Percentiles rank a stretch among this genome's conserved stretches.
Conservation (phyloP, 257 asterid genomes). For the Schizonepeta tenuifolia region DNA sequence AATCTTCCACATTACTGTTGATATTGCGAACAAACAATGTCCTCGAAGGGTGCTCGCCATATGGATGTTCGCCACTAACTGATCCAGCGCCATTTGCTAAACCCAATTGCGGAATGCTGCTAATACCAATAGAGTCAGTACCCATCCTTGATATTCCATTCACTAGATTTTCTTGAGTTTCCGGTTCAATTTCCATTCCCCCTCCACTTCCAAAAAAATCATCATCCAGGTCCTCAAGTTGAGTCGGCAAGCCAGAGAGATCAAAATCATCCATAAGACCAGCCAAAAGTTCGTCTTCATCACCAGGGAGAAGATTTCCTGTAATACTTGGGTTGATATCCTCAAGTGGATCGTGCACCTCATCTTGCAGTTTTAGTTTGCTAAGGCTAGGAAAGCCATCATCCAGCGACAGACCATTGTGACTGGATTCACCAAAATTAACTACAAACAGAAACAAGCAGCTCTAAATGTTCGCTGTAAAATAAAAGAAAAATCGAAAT, state of each 20-base stretch:
- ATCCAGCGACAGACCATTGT: slow-evolving; percentile 46
- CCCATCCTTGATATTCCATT: slow-evolving; percentile 61
- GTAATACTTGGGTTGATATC: slow-evolving; percentile 47
- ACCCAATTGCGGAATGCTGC: slow-evolving; percentile 46
- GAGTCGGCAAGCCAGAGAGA: slow-evolving; percentile 85
- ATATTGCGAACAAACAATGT: slow-evolving; percentile 93
- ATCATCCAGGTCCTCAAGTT: slow-evolving; percentile 90
- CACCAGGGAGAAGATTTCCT: slow-evolving; percentile 80
- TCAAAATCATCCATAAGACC: slow-evolving; percentile 91
- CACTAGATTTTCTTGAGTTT: slow-evolving; percentile 50
- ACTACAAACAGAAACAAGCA: slow-evolving; percentile 49
- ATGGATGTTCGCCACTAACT: slow-evolving; percentile 92
- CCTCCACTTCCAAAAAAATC: slow-evolving; percentile 97
- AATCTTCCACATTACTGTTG: slow-evolving; percentile 93
- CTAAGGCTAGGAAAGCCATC: slow-evolving; percentile 59
- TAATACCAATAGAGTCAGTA: slow-evolving; percentile 55
- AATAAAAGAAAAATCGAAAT: not conserved
- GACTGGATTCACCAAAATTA: slow-evolving; percentile 53
- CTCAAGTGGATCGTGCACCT: slow-evolving; percentile 57
- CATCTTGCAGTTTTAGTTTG: slow-evolving; percentile 45
- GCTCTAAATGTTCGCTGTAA: slow-evolving; percentile 4
- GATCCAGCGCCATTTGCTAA: slow-evolving; percentile 60
- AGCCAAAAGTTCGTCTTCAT: slow-evolving; percentile 91
- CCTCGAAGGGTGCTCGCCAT: slow-evolving; percentile 98
- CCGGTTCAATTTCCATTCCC: slow-evolving; percentile 83